Conservation (phyloP, 805 yeast genomes). For the Pichia deserticola region DNA sequence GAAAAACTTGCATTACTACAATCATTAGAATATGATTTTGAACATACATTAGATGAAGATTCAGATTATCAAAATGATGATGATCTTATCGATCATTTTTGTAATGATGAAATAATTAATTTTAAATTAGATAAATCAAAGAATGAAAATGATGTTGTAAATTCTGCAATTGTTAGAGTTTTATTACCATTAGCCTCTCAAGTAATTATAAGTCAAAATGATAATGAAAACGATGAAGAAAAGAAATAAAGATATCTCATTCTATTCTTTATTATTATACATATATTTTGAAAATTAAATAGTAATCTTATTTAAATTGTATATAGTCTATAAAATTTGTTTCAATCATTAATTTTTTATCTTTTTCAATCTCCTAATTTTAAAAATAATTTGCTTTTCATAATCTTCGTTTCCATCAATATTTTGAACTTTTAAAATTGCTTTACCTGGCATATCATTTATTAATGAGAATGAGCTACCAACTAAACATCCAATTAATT, state of each 20-base stretch:
- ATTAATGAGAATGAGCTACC: conserved; percentile 20
- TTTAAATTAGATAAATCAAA: conserved; percentile 14
- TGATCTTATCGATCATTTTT: conserved; percentile 25
- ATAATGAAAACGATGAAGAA: conserved; percentile 4
- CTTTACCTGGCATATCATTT: conserved; percentile 23
- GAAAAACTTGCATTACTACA: conserved; percentile 29
- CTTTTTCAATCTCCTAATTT: not conserved
- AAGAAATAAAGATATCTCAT: not conserved
- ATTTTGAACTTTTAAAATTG: conserved; percentile 18
- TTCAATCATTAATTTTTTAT: no score
- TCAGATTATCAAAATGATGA: conserved; percentile 23
- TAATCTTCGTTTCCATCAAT: conserved; percentile 4
- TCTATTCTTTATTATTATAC: not conserved
- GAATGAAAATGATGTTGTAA: conserved; percentile 14
- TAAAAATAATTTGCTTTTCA: conserved; percentile 5
- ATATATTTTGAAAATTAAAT: not conserved
- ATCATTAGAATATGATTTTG: conserved; percentile 31
- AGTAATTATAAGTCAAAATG: conserved; percentile 20
- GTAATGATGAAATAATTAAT: conserved; percentile 21
- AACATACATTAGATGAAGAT: conserved; percentile 19
- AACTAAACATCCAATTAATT: conserved; percentile 19
- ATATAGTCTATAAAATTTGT: no score
- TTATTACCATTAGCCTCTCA: conserved; percentile 31
- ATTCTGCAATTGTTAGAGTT: conserved; percentile 24
- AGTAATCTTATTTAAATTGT: no score